Percentiles rank a stretch among this genome's conserved stretches.
phyloP scores from a whole-genome alignment of 306 rosid genomes.

The Canavalia gladiata region DNA sequence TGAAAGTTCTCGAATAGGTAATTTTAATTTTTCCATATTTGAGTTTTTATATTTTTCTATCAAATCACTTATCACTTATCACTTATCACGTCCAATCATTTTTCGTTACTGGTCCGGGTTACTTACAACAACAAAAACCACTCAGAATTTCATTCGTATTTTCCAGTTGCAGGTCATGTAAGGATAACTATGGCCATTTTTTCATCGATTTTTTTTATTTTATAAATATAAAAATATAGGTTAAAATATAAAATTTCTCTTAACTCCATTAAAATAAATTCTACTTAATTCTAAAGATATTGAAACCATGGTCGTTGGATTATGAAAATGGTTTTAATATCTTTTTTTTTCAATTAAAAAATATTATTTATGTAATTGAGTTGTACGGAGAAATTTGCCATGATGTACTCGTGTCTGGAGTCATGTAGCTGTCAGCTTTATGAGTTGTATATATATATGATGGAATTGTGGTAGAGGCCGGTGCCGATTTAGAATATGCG shows the following conservation, averaged over 20 bases:
- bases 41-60: background rate
- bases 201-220: no score
- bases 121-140: background rate
- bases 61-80: background rate
- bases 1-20: background rate
- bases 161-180: no score
- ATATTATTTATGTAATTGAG: background rate
- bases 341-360: background rate
- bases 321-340: background rate
- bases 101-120: background rate
- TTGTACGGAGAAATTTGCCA: background rate
- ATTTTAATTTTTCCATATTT: background rate
- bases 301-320: background rate
- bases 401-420: background rate
- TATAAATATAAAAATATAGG: no score
- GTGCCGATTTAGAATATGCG: background rate
- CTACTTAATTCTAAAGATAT: no score
- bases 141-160: background rate
- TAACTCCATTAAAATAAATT: no score
- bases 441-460: background rate
- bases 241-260: no score
- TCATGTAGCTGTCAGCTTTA: constrained; percentile 1
- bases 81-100: no score
- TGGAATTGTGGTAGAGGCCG: constrained; percentile 22
- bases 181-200: no score